phyloP scores from a whole-genome alignment of 805 yeast species.

The Jamesozyma hellenica region DNA sequence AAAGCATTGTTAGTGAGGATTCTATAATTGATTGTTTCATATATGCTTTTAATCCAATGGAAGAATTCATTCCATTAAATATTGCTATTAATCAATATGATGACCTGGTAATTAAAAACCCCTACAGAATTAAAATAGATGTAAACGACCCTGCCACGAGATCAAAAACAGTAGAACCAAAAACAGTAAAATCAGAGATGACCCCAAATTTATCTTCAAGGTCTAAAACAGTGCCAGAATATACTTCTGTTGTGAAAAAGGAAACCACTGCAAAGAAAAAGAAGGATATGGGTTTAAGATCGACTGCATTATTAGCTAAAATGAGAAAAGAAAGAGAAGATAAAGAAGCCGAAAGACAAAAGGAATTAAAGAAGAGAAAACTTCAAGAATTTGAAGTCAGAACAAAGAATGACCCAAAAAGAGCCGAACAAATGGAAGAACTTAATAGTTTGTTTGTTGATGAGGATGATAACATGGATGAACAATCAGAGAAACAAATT shows the following conservation, averaged over 20 bases:
- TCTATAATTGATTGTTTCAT: conserved; percentile 24
- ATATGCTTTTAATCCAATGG: conserved; percentile 28
- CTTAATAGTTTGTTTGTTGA: conserved; percentile 22
- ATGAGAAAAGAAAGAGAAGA: conserved; percentile 27
- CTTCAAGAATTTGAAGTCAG: conserved; percentile 10
- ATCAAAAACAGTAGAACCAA: conserved; percentile 10
- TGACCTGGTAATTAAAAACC: conserved; percentile 14
- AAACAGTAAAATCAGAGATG: background rate
- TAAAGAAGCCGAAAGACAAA: conserved; percentile 22
- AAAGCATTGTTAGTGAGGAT: conserved; percentile 9
- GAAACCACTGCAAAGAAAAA: conserved; percentile 5
- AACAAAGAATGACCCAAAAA: conserved; percentile 16
- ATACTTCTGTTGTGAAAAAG: background rate
- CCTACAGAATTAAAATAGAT: conserved; percentile 7
- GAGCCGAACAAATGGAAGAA: conserved; percentile 24
- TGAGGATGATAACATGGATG: conserved; percentile 22
- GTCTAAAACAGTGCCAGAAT: conserved; percentile 6
- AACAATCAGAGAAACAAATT: conserved; percentile 4
- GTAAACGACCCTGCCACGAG: conserved; percentile 1
- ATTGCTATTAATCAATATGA: conserved; percentile 10
- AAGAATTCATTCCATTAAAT: conserved; percentile 19
- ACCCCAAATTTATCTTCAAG: background rate
- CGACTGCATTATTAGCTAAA: conserved; percentile 25
- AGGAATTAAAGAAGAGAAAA: conserved; percentile 21
- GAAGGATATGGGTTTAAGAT: conserved; percentile 19